Percentiles rank a stretch among this genome's conserved stretches.
phyloP scores from a whole-genome alignment of 2,329 filamentous ascomycete species.

The Neofusicoccum cordaticola region DNA sequence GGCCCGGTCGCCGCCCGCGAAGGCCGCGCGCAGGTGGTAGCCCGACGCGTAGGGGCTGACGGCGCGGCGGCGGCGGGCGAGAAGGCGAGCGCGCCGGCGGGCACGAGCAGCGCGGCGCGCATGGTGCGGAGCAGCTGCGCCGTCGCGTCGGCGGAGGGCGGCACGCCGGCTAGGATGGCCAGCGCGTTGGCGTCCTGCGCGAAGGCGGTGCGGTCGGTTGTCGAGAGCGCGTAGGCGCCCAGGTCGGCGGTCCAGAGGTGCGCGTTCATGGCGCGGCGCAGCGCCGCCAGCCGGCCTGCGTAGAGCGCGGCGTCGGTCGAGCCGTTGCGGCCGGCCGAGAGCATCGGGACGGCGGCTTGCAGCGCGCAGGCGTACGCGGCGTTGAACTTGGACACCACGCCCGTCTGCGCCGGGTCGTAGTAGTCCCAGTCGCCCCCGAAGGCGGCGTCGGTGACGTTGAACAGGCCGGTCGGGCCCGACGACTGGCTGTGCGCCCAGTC shows the following conservation, averaged over 20 bases:
- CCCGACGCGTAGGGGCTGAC: constrained; percentile 31
- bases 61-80: background rate
- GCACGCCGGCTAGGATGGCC: constrained; percentile 32
- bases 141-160: background rate
- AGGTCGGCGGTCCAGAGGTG: constrained; percentile 27
- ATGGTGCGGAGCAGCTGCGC: constrained; percentile 17
- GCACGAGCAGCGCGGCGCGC: constrained; percentile 21
- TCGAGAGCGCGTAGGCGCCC: constrained; percentile 27
- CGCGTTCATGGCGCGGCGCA: constrained; percentile 20
- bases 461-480: constrained; percentile 21
- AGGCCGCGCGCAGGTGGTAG: constrained; percentile 28
- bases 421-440: constrained; percentile 38
- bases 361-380: constrained; percentile 32
- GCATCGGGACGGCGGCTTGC: constrained; percentile 25
- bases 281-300: constrained; percentile 10
- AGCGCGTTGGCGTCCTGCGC: constrained; percentile 24
- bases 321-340: constrained; percentile 4
- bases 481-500: constrained; percentile 31
- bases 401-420: constrained; percentile 32
- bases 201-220: too few species aligned
- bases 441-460: constrained; percentile 27
- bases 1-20: too few species aligned
- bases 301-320: too few species aligned
- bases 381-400: constrained; percentile 34
- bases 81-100: constrained; percentile 24